Percentiles rank a stretch among this genome's conserved stretches.
phyloP scores from a whole-genome alignment of 192 early-diverging fungal species.

The Backusella liffmaniae region DNA sequence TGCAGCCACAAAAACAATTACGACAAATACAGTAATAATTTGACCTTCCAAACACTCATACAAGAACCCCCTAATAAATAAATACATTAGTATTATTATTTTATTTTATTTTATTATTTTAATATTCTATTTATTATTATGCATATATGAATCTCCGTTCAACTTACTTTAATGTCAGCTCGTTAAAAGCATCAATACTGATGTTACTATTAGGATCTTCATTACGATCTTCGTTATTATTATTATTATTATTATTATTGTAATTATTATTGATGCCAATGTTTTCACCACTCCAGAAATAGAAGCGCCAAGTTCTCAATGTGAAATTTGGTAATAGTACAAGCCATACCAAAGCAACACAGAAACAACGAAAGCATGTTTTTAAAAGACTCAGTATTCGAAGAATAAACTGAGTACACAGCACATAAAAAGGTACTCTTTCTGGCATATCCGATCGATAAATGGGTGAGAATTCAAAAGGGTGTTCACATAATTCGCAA shows the following conservation, averaged over 20 bases:
- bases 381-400: constrained; percentile 22
- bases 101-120: background rate
- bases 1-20: constrained; percentile 75
- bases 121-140: background rate
- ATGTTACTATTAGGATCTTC: background rate
- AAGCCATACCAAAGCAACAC: constrained; percentile 78
- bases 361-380: constrained; percentile 50
- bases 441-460: constrained; percentile 74
- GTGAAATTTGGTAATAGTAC: constrained; percentile 79
- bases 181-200: background rate
- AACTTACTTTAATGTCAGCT: constrained; percentile 15
- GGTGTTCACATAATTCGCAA: constrained; percentile 91
- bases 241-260: background rate
- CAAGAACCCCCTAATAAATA: constrained; percentile 41
- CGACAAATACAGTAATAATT: constrained; percentile 68
- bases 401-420: constrained; percentile 23
- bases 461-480: constrained; percentile 83
- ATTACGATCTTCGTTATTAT: background rate
- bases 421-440: constrained; percentile 51
- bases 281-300: constrained; percentile 75
- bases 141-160: background rate
- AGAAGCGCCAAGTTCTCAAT: constrained; percentile 82
- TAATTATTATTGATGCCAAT: constrained; percentile 32
- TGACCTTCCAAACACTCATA: constrained; percentile 85
- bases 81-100: background rate